phyloP scores from a whole-genome alignment of 2,329 filamentous ascomycete genomes.

The Parascedosporium putredinis region DNA sequence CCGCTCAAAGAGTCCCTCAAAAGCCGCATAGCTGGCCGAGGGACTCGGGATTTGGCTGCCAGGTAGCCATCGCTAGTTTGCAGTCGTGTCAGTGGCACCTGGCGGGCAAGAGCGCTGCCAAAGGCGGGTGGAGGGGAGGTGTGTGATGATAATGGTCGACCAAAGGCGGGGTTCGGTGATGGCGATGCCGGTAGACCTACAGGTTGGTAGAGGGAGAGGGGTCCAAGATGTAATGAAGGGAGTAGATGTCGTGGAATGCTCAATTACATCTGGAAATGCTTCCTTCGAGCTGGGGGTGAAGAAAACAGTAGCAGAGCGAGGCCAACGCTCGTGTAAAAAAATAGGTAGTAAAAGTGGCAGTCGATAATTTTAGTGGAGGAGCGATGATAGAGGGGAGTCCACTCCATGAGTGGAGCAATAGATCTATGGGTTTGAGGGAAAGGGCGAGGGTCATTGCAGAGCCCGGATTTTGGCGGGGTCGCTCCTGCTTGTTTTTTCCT shows the following conservation, averaged over 20 bases:
- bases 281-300: background rate
- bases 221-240: background rate
- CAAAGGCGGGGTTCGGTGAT: slow-evolving; percentile 4
- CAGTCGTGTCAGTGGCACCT: slow-evolving; percentile 10
- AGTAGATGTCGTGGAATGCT: background rate
- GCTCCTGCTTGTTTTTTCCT: too few species aligned
- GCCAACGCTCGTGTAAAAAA: background rate
- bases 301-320: background rate
- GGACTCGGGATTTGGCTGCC: slow-evolving; percentile 83
- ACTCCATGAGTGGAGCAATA: background rate
- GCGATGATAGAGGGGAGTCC: slow-evolving; percentile 6
- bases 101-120: slow-evolving; percentile 12
- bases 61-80: slow-evolving; percentile 55
- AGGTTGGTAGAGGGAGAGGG: background rate
- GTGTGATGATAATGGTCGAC: background rate
- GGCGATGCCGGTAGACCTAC: background rate
- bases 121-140: slow-evolving; percentile 8
- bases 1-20: slow-evolving; percentile 87
- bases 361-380: slow-evolving; percentile 8
- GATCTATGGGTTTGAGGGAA: background rate
- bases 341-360: background rate
- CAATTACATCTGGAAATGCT: slow-evolving; percentile 7
- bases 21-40: slow-evolving; percentile 79
- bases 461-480: slow-evolving; percentile 6
- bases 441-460: slow-evolving; percentile 3